Evolutionary conservation across 176 grass and related monocot genomes (phyloP).

Genomic region (Eragrostis nindensis): DNA sequence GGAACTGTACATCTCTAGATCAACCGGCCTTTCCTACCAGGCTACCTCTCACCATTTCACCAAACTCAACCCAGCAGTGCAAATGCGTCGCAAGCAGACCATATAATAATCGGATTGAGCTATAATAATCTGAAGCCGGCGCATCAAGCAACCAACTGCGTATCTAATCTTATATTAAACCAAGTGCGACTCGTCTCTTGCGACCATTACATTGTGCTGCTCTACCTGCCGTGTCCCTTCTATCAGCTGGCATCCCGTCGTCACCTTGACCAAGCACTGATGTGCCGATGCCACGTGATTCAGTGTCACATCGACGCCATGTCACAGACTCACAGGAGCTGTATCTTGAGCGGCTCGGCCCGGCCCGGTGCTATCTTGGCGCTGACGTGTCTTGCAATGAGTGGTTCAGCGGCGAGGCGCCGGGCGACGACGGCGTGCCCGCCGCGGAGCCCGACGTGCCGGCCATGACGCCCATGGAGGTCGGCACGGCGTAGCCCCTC

Average conservation of each 20-base stretch:
- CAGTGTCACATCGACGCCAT: constrained; percentile 16
- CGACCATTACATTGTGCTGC: constrained; percentile 3
- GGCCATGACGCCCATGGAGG: neutral
- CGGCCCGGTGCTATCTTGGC: constrained; percentile 42
- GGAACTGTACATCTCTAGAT: too few relatives aligned
- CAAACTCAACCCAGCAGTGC: too few relatives aligned
- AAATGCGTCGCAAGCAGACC: neutral
- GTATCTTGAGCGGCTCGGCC: neutral
- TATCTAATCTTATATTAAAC: constrained; percentile 7
- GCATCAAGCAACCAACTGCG: neutral
- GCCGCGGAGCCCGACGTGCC: neutral
- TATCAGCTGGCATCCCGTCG: neutral
- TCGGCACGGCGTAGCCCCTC: constrained; percentile 35
- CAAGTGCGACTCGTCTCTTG: neutral
- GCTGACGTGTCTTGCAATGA: constrained; percentile 47
- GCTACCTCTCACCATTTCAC: too few relatives aligned
- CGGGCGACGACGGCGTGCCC: constrained; percentile 25
- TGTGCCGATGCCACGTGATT: constrained; percentile 10
- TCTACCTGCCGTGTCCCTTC: constrained; percentile 1
- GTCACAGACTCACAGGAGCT: neutral
- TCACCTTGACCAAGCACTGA: constrained; percentile 7
- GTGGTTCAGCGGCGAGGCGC: constrained; percentile 25
- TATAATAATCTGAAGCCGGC: constrained; percentile 3
- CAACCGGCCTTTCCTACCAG: too few relatives aligned
- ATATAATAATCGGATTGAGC: neutral